Evolutionary conservation across 257 asterid species (phyloP).

Genomic region (Plectranthus barbatus): DNA sequence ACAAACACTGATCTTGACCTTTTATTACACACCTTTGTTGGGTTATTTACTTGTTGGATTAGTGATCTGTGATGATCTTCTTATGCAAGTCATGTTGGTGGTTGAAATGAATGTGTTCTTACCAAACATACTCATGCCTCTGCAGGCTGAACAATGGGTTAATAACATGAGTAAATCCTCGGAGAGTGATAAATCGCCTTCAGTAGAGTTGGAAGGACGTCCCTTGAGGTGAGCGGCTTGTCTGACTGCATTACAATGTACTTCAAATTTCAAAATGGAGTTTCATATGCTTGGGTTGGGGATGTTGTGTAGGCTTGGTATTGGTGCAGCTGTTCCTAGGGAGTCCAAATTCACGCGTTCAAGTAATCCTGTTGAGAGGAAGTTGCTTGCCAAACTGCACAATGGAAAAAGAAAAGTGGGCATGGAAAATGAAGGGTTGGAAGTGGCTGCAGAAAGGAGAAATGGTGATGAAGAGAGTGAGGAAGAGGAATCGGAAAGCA

Average conservation of each 20-base stretch:
- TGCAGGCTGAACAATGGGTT: constrained; percentile 88
- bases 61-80: background rate
- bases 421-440: constrained; percentile 31
- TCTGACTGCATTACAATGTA: background rate
- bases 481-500: constrained; percentile 70
- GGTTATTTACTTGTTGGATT: background rate
- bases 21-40: background rate
- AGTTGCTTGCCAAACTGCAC: constrained; percentile 47
- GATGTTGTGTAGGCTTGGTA: constrained; percentile 60
- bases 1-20: background rate
- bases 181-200: constrained; percentile 22
- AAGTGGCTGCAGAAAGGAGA: constrained; percentile 26
- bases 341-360: constrained; percentile 32
- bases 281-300: background rate
- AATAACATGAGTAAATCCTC: constrained; percentile 46
- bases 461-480: constrained; percentile 50
- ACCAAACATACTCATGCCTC: constrained; percentile 1
- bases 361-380: constrained; percentile 54
- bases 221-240: constrained; percentile 55
- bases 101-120: background rate
- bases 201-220: constrained; percentile 51
- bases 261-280: background rate
- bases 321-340: constrained; percentile 71
- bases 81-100: background rate
- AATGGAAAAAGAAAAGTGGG: constrained; percentile 31